Evolutionary conservation across 345 rosid genomes (phyloP), one percentile per base, ranked within the genome.

Genomic region (Populus tremula): DNA sequence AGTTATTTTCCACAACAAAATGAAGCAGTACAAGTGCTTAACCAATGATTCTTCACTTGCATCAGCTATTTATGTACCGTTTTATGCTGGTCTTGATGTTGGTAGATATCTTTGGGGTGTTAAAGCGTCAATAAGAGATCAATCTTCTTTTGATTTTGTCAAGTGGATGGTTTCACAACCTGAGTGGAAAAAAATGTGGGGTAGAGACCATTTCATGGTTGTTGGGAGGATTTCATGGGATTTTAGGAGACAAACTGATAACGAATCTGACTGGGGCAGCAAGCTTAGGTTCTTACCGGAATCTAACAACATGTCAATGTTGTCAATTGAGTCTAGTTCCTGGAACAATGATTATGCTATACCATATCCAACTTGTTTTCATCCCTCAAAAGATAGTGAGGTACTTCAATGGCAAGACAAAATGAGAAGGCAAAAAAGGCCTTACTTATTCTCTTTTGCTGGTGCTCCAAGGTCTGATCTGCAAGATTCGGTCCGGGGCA

Each of bases 271-370:
- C 54, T 81, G 84, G 84, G 83, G 84, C 7, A 81, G 74, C 54
- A 76, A 77, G 70, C 74, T 81, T 61, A 76, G 80, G 61, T 67
- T 77, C 65, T 56, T 81, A 53, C 80, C 80, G 20, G 80, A 76
- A 47, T 81, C 84, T 7, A 29, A 76, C 39, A 81, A 81, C 74
- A 72, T 81, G 80, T 81, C 84, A 4, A 81, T 81, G 84, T 67
- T 81, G 70, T 61, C 84, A 17, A 77, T 81, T 49, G 84, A 81
- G 74, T 67, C 80, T 47, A 76, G 84, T 62, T 77, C 77, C 4
- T 81, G 84, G 84, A 76, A 77, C 70, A 81, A 81, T 67, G 84
- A 81, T 36, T 77, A 81, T 72, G 84, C 84, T 17, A 81, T 81
- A 41, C 84, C 84, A 3, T 81, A 81, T 61, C 84, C 84, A 4